A percentile compares a stretch with the other conserved stretches of the same genome.
These are phyloP conservation scores for Erysimum cheiranthoides DNA, from an alignment of 345 rosid genomes.

Conservation along the genomic window DNA sequence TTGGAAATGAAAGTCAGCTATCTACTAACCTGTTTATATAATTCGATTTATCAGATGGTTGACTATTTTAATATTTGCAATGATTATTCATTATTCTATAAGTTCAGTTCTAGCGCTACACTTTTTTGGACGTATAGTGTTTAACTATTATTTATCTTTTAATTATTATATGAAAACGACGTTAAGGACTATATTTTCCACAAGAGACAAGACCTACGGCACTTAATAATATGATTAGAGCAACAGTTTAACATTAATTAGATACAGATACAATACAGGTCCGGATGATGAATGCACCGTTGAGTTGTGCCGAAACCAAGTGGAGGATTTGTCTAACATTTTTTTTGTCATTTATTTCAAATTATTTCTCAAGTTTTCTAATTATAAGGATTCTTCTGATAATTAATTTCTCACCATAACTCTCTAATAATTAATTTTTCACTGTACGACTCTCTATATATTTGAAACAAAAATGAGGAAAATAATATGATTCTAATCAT, in stretches of 20 bases:
- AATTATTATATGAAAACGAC: constrained; percentile 12
- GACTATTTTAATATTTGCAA: background rate
- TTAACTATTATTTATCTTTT: constrained; percentile 16
- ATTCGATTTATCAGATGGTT: background rate
- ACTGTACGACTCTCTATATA: background rate
- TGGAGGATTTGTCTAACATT: constrained; percentile 22
- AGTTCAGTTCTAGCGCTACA: constrained; percentile 28
- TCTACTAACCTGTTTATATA: constrained; percentile 1
- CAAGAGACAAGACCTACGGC: constrained; percentile 37
- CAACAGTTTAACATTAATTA: constrained; percentile 30
- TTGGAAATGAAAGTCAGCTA: constrained; percentile 24
- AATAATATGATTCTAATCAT: background rate
- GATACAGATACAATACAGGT: constrained; percentile 36
- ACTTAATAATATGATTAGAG: constrained; percentile 38
- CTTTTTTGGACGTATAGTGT: constrained; percentile 29
- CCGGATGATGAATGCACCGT: constrained; percentile 35
- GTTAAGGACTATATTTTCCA: background rate
- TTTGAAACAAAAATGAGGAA: background rate
- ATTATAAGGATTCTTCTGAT: background rate
- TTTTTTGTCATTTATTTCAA: constrained; percentile 12
- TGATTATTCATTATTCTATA: constrained; percentile 35
- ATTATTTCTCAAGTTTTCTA: constrained; percentile 20
- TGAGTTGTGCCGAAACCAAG: constrained; percentile 41
- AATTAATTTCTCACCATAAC: background rate
- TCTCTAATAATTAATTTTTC: background rate